Evolutionary conservation across 2,329 filamentous ascomycete species (phyloP).

Genomic region (Apiospora malaysiana): DNA sequence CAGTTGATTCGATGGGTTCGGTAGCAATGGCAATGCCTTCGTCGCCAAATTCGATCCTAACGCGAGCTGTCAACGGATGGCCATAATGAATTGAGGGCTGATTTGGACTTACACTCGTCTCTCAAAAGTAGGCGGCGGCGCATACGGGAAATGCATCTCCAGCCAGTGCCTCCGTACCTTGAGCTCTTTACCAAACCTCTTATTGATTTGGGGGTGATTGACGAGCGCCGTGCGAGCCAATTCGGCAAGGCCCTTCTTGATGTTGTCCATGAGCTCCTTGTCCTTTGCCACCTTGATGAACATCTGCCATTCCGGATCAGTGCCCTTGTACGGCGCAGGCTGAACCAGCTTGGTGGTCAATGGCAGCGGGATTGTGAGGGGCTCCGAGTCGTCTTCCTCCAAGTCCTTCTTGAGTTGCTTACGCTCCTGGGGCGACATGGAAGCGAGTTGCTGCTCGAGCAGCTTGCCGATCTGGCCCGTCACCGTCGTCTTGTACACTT

Average conservation of each 20-base stretch:
- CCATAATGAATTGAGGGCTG: background rate
- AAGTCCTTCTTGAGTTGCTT: constrained; percentile 44
- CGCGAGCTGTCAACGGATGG: background rate
- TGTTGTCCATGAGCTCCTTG: constrained; percentile 49
- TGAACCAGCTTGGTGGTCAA: constrained; percentile 58
- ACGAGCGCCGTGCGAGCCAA: constrained; percentile 53
- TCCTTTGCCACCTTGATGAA: constrained; percentile 66
- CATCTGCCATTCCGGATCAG: constrained; percentile 67
- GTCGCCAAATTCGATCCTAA: constrained; percentile 45
- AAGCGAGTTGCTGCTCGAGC: constrained; percentile 49
- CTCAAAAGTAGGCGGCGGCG: constrained; percentile 64
- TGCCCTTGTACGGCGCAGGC: constrained; percentile 57
- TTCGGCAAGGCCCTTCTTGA: constrained; percentile 42
- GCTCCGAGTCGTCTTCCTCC: constrained; percentile 49
- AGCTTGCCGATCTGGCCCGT: constrained; percentile 51
- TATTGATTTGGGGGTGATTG: constrained; percentile 48
- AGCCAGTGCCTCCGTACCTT: constrained; percentile 62
- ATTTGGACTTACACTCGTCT: constrained; percentile 60
- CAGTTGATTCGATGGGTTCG: constrained; percentile 53
- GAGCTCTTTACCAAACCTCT: constrained; percentile 54
- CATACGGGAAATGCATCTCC: constrained; percentile 63
- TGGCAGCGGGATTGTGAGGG: constrained; percentile 66
- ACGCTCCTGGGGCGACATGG: constrained; percentile 51
- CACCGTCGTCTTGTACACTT: constrained; percentile 52
- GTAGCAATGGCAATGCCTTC: constrained; percentile 56